These are phyloP conservation scores for Russula sp. DNA, from an alignment of 768 basidiomycete genomes.

Conservation along the genomic window DNA sequence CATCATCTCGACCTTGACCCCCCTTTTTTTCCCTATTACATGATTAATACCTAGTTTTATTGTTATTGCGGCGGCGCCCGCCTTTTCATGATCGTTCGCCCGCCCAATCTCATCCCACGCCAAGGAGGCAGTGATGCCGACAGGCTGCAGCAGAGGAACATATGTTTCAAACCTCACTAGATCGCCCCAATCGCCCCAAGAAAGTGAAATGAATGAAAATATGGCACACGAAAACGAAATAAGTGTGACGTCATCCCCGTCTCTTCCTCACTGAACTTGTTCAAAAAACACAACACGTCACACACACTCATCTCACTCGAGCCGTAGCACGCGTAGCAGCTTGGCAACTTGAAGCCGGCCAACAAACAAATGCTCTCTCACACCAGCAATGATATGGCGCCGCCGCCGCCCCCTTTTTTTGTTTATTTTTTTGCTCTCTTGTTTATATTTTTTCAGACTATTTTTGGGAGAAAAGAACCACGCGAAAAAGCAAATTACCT, in stretches of 20 bases:
- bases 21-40: background rate
- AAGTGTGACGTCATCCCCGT: slow-evolving; percentile 2
- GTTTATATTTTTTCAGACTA: too few relatives aligned
- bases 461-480: too few relatives aligned
- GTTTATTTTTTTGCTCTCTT: too few relatives aligned
- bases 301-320: background rate
- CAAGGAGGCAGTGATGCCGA: background rate
- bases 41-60: background rate
- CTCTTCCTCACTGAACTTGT: background rate
- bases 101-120: background rate
- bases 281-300: background rate
- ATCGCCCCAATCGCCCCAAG: background rate
- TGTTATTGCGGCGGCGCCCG: background rate
- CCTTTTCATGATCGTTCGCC: background rate
- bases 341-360: too few relatives aligned
- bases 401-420: too few relatives aligned
- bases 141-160: too few relatives aligned
- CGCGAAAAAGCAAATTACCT: background rate
- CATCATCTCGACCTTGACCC: background rate
- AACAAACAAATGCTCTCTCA: too few relatives aligned
- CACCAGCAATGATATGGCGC: too few relatives aligned
- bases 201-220: background rate
- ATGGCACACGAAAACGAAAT: too few relatives aligned
- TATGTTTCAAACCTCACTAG: background rate
- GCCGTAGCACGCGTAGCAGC: too few relatives aligned